These are phyloP conservation scores for Penicillium sp. DNA, from an alignment of 2,329 filamentous ascomycete species.

Conservation along the genomic window DNA sequence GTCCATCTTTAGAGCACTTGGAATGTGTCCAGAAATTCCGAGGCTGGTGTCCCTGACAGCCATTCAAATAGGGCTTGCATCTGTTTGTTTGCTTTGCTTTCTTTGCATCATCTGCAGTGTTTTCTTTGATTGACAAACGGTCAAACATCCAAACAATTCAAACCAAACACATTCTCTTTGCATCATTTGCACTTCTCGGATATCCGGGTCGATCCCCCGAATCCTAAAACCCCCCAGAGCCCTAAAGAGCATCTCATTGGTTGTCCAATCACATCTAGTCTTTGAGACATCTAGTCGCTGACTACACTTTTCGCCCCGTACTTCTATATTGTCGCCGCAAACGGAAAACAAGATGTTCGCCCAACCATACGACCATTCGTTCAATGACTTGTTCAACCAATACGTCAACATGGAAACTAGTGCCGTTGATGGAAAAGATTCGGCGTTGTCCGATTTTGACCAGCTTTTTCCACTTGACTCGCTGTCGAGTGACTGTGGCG, in stretches of 20 bases:
- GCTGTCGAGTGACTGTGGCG: conserved; percentile 46
- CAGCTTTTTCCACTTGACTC: conserved; percentile 46
- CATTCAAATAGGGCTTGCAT: conserved; percentile 33
- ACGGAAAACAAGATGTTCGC: conserved; percentile 44
- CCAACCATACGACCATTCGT: conserved; percentile 44
- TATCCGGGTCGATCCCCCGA: conserved; percentile 17
- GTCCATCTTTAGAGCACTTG: conserved; percentile 25
- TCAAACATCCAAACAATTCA: conserved; percentile 26
- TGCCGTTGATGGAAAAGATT: conserved; percentile 42
- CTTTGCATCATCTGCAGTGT: conserved; percentile 37
- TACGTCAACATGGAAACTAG: conserved; percentile 53
- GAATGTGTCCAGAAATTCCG: conserved; percentile 31
- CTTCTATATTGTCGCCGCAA: conserved; percentile 23
- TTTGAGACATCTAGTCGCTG: conserved; percentile 18
- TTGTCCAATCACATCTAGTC: conserved; percentile 28
- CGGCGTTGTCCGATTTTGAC: conserved; percentile 43
- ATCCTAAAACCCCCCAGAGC: conserved; percentile 15
- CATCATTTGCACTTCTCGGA: conserved; percentile 18
- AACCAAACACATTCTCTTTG: conserved; percentile 11
- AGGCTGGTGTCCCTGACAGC: conserved; percentile 27
- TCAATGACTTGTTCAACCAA: conserved; percentile 56
- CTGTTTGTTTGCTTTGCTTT: conserved; percentile 39
- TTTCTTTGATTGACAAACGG: conserved; percentile 31
- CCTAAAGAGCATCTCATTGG: conserved; percentile 13
- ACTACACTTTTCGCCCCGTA: conserved; percentile 7